A percentile compares a stretch with the other conserved stretches of the same genome.
phyloP scores from a whole-genome alignment of 148 eudicot species.

The Euryodendron excelsum region DNA sequence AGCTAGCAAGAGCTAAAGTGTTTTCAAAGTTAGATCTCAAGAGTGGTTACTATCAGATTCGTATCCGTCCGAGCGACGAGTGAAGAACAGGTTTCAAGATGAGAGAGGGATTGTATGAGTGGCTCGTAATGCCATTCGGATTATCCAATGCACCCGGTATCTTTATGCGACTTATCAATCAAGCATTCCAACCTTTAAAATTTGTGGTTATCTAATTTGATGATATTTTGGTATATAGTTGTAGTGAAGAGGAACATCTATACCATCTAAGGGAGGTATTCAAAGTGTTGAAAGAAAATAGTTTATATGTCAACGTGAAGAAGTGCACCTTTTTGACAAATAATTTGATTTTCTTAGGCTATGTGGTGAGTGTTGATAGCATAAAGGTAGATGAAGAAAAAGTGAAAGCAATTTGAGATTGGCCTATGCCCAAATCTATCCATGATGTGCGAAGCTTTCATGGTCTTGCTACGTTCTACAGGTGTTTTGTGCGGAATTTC shows the following conservation, averaged over 20 bases:
- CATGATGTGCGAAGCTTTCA: conserved; percentile 12
- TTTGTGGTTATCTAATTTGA: not conserved
- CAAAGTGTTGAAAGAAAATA: not conserved
- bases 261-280: not conserved
- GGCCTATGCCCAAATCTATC: not conserved
- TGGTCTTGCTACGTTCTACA: conserved; percentile 2
- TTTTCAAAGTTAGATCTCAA: not conserved
- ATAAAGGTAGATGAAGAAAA: conserved; percentile 2
- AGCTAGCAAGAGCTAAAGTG: not conserved
- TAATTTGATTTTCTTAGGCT: conserved; percentile 8
- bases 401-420: not conserved
- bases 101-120: conserved; percentile 6
- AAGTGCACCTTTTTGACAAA: conserved; percentile 3
- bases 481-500: conserved; percentile 12
- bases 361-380: not conserved
- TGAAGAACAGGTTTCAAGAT: conserved; percentile 13
- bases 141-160: conserved; percentile 8
- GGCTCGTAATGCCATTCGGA: conserved; percentile 1
- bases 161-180: not conserved
- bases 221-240: conserved; percentile 9
- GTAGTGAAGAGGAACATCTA: not conserved
- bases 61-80: conserved; percentile 6
- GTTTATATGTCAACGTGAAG: not conserved
- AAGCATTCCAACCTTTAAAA: not conserved
- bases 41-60: conserved; percentile 6